phyloP scores from a whole-genome alignment of 768 basidiomycete species.

The Strobilomyces dryophilus region DNA sequence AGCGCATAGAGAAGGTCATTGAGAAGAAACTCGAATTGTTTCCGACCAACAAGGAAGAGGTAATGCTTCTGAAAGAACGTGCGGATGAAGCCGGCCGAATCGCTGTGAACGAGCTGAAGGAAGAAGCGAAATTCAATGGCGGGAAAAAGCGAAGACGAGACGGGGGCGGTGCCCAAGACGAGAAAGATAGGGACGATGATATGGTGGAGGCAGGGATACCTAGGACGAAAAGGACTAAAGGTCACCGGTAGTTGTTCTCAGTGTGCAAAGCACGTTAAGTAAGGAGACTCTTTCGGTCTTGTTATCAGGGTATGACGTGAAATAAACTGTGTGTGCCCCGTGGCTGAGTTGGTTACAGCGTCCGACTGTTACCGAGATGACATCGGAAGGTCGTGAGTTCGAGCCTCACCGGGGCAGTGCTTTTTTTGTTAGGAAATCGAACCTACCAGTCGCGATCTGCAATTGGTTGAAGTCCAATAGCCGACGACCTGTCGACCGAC shows the following conservation, averaged over 20 bases:
- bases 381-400: slow-evolving; percentile 69
- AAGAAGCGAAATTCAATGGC: slow-evolving; percentile 53
- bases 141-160: slow-evolving; percentile 48
- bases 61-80: slow-evolving; percentile 80
- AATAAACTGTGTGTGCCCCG: slow-evolving; percentile 43
- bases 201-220: slow-evolving; percentile 89
- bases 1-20: slow-evolving; percentile 89
- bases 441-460: no score
- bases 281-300: no score
- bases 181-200: slow-evolving; percentile 91
- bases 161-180: slow-evolving; percentile 55
- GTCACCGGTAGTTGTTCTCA: slow-evolving; percentile 31
- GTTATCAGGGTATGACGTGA: no score
- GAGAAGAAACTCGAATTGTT: slow-evolving; percentile 91
- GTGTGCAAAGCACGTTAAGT: background rate
- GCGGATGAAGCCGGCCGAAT: slow-evolving; percentile 81
- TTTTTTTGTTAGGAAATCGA: background rate
- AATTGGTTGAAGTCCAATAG: no score
- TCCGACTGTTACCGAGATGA: slow-evolving; percentile 57
- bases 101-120: slow-evolving; percentile 80
- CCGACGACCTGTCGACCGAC: no score
- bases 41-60: slow-evolving; percentile 83
- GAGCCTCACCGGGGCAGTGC: slow-evolving; percentile 59
- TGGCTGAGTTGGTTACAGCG: slow-evolving; percentile 78
- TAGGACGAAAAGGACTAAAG: slow-evolving; percentile 50